Evolutionary conservation across 768 basidiomycete species (phyloP).

Genomic region (Suillus variegatus): DNA sequence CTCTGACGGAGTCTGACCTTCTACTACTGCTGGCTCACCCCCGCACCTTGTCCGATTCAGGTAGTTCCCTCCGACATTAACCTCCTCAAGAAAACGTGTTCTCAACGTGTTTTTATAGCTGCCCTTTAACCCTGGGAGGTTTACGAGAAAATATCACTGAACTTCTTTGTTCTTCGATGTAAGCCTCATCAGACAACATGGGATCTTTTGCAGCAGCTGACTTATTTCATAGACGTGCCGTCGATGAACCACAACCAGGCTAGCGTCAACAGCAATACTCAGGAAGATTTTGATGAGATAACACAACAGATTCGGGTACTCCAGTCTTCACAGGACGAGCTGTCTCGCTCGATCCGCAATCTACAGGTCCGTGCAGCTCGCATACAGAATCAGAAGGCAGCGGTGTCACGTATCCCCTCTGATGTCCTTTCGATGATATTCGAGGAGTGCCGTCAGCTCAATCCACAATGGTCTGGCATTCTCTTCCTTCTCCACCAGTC

Average conservation of each 20-base stretch:
- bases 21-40: conserved; percentile 17
- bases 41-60: conserved; percentile 21
- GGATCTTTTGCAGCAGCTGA: conserved; percentile 5
- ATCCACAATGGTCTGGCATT: conserved; percentile 34
- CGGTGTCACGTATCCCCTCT: conserved; percentile 30
- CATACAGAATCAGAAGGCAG: conserved; percentile 30
- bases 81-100: conserved; percentile 31
- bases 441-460: conserved; percentile 31
- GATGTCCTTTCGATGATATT: conserved; percentile 35
- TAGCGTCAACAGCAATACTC: conserved; percentile 11
- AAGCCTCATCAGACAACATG: conserved; percentile 12
- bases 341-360: conserved; percentile 25
- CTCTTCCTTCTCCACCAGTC: conserved; percentile 33
- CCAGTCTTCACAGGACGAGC: conserved; percentile 30
- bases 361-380: conserved; percentile 32
- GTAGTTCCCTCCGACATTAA: conserved; percentile 19
- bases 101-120: conserved; percentile 23
- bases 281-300: conserved; percentile 30
- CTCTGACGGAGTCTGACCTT: neutral
- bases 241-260: conserved; percentile 29
- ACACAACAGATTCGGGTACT: conserved; percentile 25
- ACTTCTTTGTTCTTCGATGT: conserved; percentile 23
- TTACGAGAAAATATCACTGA: conserved; percentile 22
- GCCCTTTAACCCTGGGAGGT: conserved; percentile 29
- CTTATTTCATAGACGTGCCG: conserved; percentile 11